Evolutionary conservation across 2,329 filamentous ascomycete species (phyloP).

Genomic region (Aspergillus japonicus): DNA sequence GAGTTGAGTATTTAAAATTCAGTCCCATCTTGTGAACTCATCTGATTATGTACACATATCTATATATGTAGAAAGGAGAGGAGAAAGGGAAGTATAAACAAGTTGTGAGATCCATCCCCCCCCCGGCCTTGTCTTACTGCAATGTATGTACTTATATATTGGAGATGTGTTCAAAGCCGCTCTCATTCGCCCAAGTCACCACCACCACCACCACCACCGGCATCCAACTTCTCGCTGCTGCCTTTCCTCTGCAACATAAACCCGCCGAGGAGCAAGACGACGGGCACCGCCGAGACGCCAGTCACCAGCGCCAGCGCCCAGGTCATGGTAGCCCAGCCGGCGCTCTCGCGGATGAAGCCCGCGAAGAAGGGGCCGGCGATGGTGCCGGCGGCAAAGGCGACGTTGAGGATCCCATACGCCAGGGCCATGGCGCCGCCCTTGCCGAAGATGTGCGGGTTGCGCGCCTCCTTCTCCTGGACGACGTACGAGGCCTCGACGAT

Average conservation of each 20-base stretch:
- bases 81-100: too few species aligned
- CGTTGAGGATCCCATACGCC: constrained; percentile 55
- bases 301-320: constrained; percentile 54
- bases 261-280: constrained; percentile 57
- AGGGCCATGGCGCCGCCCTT: constrained; percentile 55
- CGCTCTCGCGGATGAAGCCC: constrained; percentile 43
- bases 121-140: too few species aligned
- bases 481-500: constrained; percentile 69
- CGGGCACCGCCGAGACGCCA: constrained; percentile 53
- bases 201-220: too few species aligned
- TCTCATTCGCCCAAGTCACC: too few species aligned
- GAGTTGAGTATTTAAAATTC: neutral
- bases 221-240: neutral
- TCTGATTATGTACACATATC: neutral
- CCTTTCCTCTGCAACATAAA: constrained; percentile 28
- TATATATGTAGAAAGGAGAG: too few species aligned
- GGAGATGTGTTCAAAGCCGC: too few species aligned
- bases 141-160: too few species aligned
- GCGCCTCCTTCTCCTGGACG: constrained; percentile 57
- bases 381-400: constrained; percentile 51
- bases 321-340: constrained; percentile 53
- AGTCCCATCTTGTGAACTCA: too few species aligned
- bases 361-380: constrained; percentile 51
- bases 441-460: constrained; percentile 39
- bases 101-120: too few species aligned